Evolutionary conservation across 2,329 filamentous ascomycete genomes (phyloP).

Genomic region (Stagonosporopsis chrysanthemi): DNA sequence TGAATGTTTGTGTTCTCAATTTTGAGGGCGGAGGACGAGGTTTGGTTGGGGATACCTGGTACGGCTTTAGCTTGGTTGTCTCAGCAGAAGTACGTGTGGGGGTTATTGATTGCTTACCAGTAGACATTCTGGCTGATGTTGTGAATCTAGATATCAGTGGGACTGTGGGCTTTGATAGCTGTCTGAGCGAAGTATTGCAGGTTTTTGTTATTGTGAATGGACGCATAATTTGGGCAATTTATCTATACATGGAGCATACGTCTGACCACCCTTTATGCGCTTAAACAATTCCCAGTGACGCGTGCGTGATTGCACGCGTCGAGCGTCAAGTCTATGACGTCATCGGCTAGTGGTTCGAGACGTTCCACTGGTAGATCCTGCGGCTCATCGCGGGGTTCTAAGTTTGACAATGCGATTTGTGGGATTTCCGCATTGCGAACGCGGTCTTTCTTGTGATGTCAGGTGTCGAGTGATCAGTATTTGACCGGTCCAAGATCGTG

Average conservation of each 20-base stretch:
- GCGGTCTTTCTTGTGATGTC: conserved; percentile 7
- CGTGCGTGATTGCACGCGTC: conserved; percentile 6
- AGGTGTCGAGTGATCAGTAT: neutral
- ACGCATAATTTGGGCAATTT: conserved; percentile 23
- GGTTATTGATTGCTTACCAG: conserved; percentile 14
- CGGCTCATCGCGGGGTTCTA: conserved; percentile 6
- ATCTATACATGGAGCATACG: neutral
- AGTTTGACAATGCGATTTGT: conserved; percentile 5
- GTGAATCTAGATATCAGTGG: conserved; percentile 25
- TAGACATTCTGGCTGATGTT: conserved; percentile 43
- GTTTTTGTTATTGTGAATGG: conserved; percentile 23
- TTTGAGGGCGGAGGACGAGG: conserved; percentile 39
- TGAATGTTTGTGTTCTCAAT: conserved; percentile 65
- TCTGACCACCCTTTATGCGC: conserved; percentile 12
- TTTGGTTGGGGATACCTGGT: conserved; percentile 14
- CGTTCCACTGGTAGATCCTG: conserved; percentile 11
- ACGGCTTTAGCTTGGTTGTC: conserved; percentile 11
- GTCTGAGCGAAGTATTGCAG: conserved; percentile 25
- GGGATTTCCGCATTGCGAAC: neutral
- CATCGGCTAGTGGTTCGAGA: conserved; percentile 8
- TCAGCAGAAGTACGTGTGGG: neutral
- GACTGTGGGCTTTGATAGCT: conserved; percentile 28
- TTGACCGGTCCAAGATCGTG: neutral
- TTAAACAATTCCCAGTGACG: neutral
- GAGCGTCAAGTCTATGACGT: conserved; percentile 18